phyloP scores from a whole-genome alignment of 805 yeast genomes.

The Tanozyma kutaoensis region DNA sequence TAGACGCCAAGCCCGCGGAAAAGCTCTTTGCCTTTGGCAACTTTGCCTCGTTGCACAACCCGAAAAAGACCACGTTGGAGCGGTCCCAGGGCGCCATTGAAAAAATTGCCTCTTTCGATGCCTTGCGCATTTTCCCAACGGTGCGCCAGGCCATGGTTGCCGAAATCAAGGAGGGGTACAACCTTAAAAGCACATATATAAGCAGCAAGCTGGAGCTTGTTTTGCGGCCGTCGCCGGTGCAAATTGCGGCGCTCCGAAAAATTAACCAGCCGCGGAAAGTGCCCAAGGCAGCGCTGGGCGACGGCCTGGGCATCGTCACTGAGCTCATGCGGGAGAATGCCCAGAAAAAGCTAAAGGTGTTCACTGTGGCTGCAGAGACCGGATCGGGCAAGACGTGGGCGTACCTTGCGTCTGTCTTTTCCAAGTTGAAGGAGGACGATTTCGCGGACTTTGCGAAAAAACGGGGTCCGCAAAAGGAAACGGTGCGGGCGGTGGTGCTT shows the following conservation, averaged over 20 bases:
- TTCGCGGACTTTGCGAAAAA: slow-evolving; percentile 9
- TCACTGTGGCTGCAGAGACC: slow-evolving; percentile 87
- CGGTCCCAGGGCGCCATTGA: slow-evolving; percentile 10
- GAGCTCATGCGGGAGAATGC: slow-evolving; percentile 17
- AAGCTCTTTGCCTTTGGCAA: slow-evolving; percentile 10
- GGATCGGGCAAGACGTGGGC: slow-evolving; percentile 97
- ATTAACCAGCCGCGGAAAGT: slow-evolving; percentile 31
- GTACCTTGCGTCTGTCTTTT: slow-evolving; percentile 64
- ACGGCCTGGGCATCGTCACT: slow-evolving; percentile 6
- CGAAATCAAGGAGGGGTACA: slow-evolving; percentile 32
- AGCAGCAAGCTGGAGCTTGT: slow-evolving; percentile 15
- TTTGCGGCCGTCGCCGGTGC: slow-evolving; percentile 67
- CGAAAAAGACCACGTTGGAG: slow-evolving; percentile 7
- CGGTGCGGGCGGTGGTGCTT: slow-evolving; percentile 58
- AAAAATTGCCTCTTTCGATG: slow-evolving; percentile 51
- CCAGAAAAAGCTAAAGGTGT: slow-evolving; percentile 33
- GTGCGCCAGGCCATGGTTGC: slow-evolving; percentile 48
- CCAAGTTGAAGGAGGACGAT: slow-evolving; percentile 51
- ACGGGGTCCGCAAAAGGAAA: slow-evolving; percentile 9
- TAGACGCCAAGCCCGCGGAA: neutral
- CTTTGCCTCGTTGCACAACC: slow-evolving; percentile 9
- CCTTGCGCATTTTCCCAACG: slow-evolving; percentile 51
- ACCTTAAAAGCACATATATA: slow-evolving; percentile 18
- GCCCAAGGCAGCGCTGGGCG: slow-evolving; percentile 13
- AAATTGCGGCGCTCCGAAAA: slow-evolving; percentile 55